phyloP scores from a whole-genome alignment of 2,329 filamentous ascomycete species.

The Aspergillus sp. region DNA sequence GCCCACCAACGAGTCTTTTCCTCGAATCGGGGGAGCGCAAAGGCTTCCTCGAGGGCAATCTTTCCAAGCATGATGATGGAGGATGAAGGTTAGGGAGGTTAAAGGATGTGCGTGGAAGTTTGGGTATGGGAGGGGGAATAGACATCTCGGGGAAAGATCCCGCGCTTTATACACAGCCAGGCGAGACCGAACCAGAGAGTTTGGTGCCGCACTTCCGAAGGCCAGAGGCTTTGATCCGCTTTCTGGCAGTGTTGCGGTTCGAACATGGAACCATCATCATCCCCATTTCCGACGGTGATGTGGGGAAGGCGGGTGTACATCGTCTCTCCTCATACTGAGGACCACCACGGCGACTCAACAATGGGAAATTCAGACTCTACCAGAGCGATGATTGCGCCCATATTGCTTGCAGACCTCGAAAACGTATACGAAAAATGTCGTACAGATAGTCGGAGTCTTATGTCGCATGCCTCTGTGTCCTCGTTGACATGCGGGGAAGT shows the following conservation, averaged over 20 bases:
- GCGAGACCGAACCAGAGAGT: not conserved
- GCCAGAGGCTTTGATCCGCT: not conserved
- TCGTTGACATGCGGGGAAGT: not conserved
- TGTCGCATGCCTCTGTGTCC: too few relatives aligned
- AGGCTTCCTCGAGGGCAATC: constrained; percentile 62
- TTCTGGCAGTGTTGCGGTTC: not conserved
- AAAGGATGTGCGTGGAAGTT: not conserved
- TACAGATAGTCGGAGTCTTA: too few relatives aligned
- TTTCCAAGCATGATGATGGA: constrained; percentile 54
- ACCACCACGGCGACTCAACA: too few relatives aligned
- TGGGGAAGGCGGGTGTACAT: constrained; percentile 1
- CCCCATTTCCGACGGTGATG: constrained; percentile 1
- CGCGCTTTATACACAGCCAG: too few relatives aligned
- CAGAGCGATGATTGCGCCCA: too few relatives aligned
- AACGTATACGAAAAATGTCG: too few relatives aligned
- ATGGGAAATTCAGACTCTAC: too few relatives aligned
- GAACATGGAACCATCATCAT: not conserved
- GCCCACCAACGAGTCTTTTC: constrained; percentile 64
- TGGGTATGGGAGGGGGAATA: constrained; percentile 1
- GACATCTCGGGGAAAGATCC: not conserved
- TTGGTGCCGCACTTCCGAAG: constrained; percentile 5
- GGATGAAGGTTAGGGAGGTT: not conserved
- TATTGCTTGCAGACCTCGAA: too few relatives aligned
- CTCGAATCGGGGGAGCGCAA: constrained; percentile 58
- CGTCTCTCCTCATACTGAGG: too few relatives aligned